These are phyloP conservation scores for Mycena capillaripes DNA, from an alignment of 768 basidiomycete genomes.

Conservation along the genomic window DNA sequence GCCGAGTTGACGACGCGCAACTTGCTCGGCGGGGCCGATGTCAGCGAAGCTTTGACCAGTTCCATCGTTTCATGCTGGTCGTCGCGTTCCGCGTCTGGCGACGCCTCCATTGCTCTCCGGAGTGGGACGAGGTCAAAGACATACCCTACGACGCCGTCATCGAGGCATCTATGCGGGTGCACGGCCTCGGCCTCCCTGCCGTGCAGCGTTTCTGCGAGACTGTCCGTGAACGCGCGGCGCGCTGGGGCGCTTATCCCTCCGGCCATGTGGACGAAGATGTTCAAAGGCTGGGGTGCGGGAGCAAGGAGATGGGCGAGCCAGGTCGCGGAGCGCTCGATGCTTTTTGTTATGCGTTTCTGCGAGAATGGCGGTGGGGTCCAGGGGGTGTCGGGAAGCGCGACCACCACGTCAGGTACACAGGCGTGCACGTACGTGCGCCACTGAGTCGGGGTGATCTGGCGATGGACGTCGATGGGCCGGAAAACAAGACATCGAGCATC, in stretches of 20 bases:
- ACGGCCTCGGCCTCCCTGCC: constrained; percentile 68
- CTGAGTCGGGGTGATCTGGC: constrained; percentile 66
- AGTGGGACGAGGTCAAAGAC: constrained; percentile 75
- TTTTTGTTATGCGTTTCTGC: constrained; percentile 84
- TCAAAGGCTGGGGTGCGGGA: constrained; percentile 47
- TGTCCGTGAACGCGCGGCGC: constrained; percentile 72
- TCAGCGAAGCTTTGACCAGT: constrained; percentile 73
- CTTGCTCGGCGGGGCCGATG: constrained; percentile 65
- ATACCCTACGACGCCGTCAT: constrained; percentile 81
- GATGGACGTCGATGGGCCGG: background rate
- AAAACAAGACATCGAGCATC: background rate
- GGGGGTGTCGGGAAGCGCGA: constrained; percentile 80
- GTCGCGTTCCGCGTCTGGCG: constrained; percentile 18
- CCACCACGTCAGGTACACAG: constrained; percentile 77
- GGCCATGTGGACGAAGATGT: constrained; percentile 78
- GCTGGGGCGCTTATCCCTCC: constrained; percentile 71
- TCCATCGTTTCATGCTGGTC: constrained; percentile 43
- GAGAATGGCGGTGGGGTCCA: constrained; percentile 76
- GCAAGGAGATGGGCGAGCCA: constrained; percentile 75
- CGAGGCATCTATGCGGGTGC: constrained; percentile 66
- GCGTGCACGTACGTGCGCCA: constrained; percentile 69
- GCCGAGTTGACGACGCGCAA: constrained; percentile 72
- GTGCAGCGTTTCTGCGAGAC: constrained; percentile 68
- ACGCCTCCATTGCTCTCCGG: constrained; percentile 47
- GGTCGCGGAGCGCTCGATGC: constrained; percentile 73